phyloP scores from a whole-genome alignment of 768 basidiomycete genomes.

The Strobilomyces confusus region DNA sequence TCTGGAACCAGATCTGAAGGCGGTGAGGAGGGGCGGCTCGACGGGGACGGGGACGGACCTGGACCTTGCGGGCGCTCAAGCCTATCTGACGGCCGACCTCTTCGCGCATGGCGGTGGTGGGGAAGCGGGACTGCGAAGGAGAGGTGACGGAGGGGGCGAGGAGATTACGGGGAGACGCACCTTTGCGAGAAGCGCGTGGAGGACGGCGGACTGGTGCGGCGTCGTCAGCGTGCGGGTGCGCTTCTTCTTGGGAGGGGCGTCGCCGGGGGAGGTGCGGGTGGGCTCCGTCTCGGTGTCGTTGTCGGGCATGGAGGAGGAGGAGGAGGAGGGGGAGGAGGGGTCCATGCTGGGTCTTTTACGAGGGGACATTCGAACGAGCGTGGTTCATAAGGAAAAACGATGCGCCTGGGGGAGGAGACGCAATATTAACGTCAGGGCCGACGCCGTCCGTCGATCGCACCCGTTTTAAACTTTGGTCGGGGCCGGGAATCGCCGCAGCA shows the following conservation, averaged over 20 bases:
- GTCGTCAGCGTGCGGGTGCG: constrained; percentile 86
- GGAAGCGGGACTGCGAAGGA: constrained; percentile 71
- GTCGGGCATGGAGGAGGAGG: constrained; percentile 41
- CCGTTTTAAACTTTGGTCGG: too few species aligned
- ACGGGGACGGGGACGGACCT: constrained; percentile 48
- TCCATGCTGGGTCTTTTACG: too few species aligned
- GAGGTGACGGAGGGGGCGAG: background rate
- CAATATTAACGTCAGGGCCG: too few species aligned
- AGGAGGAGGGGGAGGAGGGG: background rate
- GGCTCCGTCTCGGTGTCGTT: constrained; percentile 50
- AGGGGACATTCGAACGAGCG: too few species aligned
- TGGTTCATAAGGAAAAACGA: too few species aligned
- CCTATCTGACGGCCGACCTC: constrained; percentile 85
- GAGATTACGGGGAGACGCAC: constrained; percentile 36
- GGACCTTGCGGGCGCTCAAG: constrained; percentile 86
- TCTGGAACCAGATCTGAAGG: constrained; percentile 84
- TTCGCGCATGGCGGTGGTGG: constrained; percentile 82
- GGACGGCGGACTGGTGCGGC: constrained; percentile 83
- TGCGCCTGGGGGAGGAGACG: too few species aligned
- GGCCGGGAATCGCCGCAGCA: constrained; percentile 23
- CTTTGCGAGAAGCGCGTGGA: constrained; percentile 83
- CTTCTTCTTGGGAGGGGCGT: constrained; percentile 47
- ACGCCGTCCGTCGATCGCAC: too few species aligned
- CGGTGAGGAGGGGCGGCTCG: constrained; percentile 8
- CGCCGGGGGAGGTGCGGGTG: constrained; percentile 28